A percentile compares a stretch with the other conserved stretches of the same genome.
Conservation (phyloP, 1,284 basidiomycete species). For the Microbotryum saponariae region DNA sequence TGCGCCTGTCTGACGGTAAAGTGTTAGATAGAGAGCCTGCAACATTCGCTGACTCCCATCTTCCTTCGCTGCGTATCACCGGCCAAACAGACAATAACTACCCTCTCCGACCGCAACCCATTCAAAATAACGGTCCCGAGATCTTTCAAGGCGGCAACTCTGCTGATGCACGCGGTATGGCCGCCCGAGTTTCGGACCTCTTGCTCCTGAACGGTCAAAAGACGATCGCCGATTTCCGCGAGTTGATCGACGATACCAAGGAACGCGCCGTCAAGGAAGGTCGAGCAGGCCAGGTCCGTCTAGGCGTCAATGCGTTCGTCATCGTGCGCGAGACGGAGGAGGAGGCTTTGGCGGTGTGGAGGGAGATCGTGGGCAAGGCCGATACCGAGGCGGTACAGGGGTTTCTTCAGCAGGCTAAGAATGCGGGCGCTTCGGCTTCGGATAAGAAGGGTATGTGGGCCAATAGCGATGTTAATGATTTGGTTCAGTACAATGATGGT, state of each 20-base stretch:
- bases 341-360: conserved; percentile 12
- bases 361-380: conserved; percentile 12
- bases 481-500: conserved; percentile 25
- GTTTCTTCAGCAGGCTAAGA: conserved; percentile 15
- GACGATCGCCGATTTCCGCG: conserved; percentile 11
- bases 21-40: too few species aligned
- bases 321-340: conserved; percentile 16
- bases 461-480: conserved; percentile 8
- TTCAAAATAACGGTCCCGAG: conserved; percentile 5
- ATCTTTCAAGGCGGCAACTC: conserved; percentile 25
- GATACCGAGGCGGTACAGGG: conserved; percentile 9
- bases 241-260: conserved; percentile 12
- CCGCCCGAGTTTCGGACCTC: conserved; percentile 9
- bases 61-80: too few species aligned
- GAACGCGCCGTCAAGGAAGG: conserved; percentile 9
- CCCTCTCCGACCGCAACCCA: conserved; percentile 11
- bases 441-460: conserved; percentile 26
- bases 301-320: conserved; percentile 17
- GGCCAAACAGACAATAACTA: conserved; percentile 4
- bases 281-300: conserved; percentile 4
- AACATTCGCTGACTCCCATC: too few species aligned
- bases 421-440: conserved; percentile 9
- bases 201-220: conserved; percentile 20
- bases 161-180: conserved; percentile 12
- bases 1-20: too few species aligned